Base-by-base conservation (phyloP, 1,284 basidiomycete genomes). In the Spongiforma sp. region DNA sequence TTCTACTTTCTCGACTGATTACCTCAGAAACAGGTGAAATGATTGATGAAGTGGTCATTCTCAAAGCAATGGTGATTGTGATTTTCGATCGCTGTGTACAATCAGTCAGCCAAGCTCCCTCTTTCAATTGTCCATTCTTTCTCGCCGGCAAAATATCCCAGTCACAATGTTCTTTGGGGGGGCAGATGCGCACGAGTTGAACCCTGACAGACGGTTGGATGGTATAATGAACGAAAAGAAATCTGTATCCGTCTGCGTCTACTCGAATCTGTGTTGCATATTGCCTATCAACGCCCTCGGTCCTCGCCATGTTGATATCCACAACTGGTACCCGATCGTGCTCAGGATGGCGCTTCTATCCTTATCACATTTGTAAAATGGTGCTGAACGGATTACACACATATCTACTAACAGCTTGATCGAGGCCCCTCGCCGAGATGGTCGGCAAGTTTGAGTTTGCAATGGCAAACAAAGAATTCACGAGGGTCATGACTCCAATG, bases 271-370 rank as follows among this genome's bases (percentile, higher is more conserved):
- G 86, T 86, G 66, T 68, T 84, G 24, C 30, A 24, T 55, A 1
- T 4, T 5, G 50, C 30, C 60, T 43, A 26, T 37, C 33, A 34
- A 48, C 19, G 24, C 48, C 34, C 5, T 33, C n/a, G n/a, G n/a
- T n/a, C n/a, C n/a, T n/a, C n/a, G n/a, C n/a, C 24, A 84, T 81
- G 43, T 71, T 84, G 67, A 82, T 78, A 14, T 86, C 84, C 64
- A 68, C 78, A 24, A 77, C 79, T n/a, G 83, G 82, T 12, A 64
- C 76, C 34, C 75, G 81, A 30, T 71, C 78, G 3, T 84, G 81
- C 67, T 77, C 83, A 30, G 83, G 82, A 26, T 86, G 85, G 84
- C 79, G 83, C 64, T 85, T 87, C 68, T 0, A 9, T n/a, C 56
- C 33, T 15, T 46, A 26, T 30, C 21, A 14, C n/a, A 12, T 37